phyloP scores from a whole-genome alignment of 805 yeast genomes.

The Yarrowia sp. region DNA sequence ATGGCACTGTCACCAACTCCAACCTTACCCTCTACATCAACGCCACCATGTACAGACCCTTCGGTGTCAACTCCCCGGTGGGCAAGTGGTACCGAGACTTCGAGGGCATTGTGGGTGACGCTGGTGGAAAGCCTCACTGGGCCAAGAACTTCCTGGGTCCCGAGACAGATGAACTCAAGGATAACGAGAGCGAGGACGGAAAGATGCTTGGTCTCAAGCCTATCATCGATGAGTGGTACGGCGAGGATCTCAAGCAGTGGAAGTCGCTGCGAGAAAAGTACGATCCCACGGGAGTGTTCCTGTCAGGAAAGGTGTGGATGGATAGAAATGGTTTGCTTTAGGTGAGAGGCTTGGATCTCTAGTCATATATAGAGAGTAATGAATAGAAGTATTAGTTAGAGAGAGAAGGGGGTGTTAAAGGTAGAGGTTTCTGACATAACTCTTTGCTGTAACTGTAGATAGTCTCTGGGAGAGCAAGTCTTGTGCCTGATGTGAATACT shows the following conservation, averaged over 20 bases:
- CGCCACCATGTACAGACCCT: slow-evolving; percentile 97
- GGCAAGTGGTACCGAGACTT: slow-evolving; percentile 80
- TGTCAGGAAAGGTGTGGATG: slow-evolving; percentile 82
- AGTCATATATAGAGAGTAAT: slow-evolving; percentile 19
- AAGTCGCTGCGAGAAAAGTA: slow-evolving; percentile 66
- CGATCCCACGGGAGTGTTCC: slow-evolving; percentile 84
- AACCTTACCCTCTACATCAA: slow-evolving; percentile 86
- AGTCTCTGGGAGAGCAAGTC: too few species aligned
- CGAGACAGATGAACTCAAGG: slow-evolving; percentile 53
- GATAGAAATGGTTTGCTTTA: slow-evolving; percentile 68
- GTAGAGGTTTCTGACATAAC: too few species aligned
- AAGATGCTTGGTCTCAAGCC: slow-evolving; percentile 82
- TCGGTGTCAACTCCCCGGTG: slow-evolving; percentile 72
- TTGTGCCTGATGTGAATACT: too few species aligned
- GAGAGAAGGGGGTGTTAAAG: too few species aligned
- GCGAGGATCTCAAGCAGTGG: slow-evolving; percentile 67
- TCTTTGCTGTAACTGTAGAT: background rate
- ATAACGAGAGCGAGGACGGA: slow-evolving; percentile 55
- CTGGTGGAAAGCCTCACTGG: slow-evolving; percentile 97
- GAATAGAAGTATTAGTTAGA: slow-evolving; percentile 8
- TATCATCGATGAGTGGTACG: slow-evolving; percentile 79
- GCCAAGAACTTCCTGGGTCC: slow-evolving; percentile 90
- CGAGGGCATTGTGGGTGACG: slow-evolving; percentile 76
- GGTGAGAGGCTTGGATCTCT: slow-evolving; percentile 6
- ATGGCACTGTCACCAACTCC: slow-evolving; percentile 64